Evolutionary conservation across 75 land plant genomes (phyloP), one percentile per base, ranked within the genome.

Genomic region (Pinus tabuliformis): DNA sequence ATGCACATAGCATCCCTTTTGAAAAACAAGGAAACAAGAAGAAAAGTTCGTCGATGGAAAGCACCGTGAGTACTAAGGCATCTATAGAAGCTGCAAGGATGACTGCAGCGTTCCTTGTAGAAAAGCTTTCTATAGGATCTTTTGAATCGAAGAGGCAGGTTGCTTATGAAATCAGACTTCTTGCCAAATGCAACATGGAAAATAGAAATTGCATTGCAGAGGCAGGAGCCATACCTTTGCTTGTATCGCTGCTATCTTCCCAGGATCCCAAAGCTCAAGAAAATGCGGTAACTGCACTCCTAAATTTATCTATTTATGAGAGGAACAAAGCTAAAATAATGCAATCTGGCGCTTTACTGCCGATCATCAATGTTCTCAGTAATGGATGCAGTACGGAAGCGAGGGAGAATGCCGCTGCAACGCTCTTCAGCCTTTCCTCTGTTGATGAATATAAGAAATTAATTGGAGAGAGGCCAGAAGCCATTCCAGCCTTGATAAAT

Each of bases 111-210:
- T 33, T 33, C 33, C 33, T 33, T 33, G 33, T 33, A 2, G 33
- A 33, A 33, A 33, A 33, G 33, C 33, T 33, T 33, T 33, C 33
- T 33, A 33, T 2, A 33, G 33, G 33, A 33, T 33, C 33, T 33
- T 33, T 33, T 33, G 33, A 33, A 33, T 33, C 33, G 33, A 33
- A 33, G 33, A 33, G 33, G 33, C 33, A 33, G 33, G 90, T 86
- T 33, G 86, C 87, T 5, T 83, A 81, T 68, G 97, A 94, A 82
- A 83, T 94, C 28, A 79, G 97, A 42, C 79, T 88, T 11, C 85
- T 94, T 1, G 89, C 97, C 0, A 94, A 91, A 80, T 78, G 82
- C 2, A 89, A 89, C 15, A 89, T 81, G 88, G 90, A 88, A 57
- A 88, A 91, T 70, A 77, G 94, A 17, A 79, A 81, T 22, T 81